These are phyloP conservation scores for Scheffersomyces titani DNA, from an alignment of 1,139 yeast genomes.

Conservation along the genomic window DNA sequence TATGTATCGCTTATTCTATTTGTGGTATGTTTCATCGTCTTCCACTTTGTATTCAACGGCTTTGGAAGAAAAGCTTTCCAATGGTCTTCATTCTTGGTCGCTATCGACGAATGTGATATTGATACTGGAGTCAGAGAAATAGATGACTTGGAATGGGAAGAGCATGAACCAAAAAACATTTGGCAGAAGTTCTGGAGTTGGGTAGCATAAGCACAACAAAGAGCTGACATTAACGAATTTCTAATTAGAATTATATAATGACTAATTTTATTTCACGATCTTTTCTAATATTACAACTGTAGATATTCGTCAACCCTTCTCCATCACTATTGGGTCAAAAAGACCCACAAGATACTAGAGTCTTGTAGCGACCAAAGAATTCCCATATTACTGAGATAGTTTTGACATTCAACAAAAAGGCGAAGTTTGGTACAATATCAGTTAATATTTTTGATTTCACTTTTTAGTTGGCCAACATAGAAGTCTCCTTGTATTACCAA, in stretches of 20 bases:
- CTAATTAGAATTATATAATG: background rate
- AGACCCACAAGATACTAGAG: background rate
- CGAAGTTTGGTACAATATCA: too few species aligned
- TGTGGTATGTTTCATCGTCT: slow-evolving; percentile 47
- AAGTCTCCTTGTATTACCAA: too few species aligned
- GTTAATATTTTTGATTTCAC: too few species aligned
- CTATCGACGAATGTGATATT: slow-evolving; percentile 59
- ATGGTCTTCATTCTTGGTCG: slow-evolving; percentile 35
- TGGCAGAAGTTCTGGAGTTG: slow-evolving; percentile 58
- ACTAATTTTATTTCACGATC: background rate
- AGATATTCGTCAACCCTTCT: background rate
- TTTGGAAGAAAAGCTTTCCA: slow-evolving; percentile 32
- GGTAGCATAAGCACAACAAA: slow-evolving; percentile 5
- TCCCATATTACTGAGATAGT: background rate
- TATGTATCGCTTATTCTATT: slow-evolving; percentile 61
- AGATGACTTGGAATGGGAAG: slow-evolving; percentile 55
- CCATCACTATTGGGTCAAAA: background rate
- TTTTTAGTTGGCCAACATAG: too few species aligned
- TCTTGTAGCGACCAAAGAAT: background rate
- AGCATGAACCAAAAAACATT: slow-evolving; percentile 46
- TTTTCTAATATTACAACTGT: background rate
- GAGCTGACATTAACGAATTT: background rate
- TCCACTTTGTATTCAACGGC: slow-evolving; percentile 48
- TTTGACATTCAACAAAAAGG: background rate
- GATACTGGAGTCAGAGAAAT: slow-evolving; percentile 61